Conservation (phyloP, 139 green algal species). For the Deuterostichococcus epilithicus region DNA sequence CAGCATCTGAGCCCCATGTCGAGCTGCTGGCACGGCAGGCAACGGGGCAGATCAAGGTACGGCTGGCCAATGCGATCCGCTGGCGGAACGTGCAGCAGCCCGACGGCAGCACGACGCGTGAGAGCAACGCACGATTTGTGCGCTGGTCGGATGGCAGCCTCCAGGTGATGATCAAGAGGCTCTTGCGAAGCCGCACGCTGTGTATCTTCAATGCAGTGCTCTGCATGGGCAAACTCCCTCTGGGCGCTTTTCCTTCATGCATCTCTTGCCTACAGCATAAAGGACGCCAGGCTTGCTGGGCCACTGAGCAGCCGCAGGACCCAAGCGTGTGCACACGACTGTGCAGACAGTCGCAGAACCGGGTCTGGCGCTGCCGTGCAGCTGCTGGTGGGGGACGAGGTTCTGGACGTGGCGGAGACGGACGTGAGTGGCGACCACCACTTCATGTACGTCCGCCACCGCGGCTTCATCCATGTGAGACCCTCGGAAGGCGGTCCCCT, state of each 20-base stretch:
- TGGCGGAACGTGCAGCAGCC: conserved; percentile 34
- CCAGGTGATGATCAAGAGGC: too few species aligned
- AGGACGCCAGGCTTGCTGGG: too few species aligned
- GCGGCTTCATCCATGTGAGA: conserved; percentile 26
- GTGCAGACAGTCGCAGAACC: too few species aligned
- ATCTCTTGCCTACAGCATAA: too few species aligned
- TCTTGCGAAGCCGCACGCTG: too few species aligned
- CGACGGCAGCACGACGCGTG: conserved; percentile 23
- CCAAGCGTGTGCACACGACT: too few species aligned
- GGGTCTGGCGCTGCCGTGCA: conserved; percentile 14
- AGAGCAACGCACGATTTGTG: conserved; percentile 78
- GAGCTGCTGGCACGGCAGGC: conserved; percentile 50
- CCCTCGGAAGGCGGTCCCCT: too few species aligned
- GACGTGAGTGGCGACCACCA: conserved; percentile 49
- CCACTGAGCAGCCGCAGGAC: too few species aligned
- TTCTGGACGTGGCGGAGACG: conserved; percentile 59
- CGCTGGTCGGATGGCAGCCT: conserved; percentile 72
- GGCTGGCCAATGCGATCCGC: conserved; percentile 42
- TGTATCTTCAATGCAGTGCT: too few species aligned
- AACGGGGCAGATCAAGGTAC: conserved; percentile 25
- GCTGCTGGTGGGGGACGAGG: conserved; percentile 72
- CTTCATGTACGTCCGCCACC: conserved; percentile 57
- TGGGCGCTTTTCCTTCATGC: too few species aligned
- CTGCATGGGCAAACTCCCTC: too few species aligned
- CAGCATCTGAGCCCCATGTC: conserved; percentile 14